Evolutionary conservation across 495 filamentous ascomycete genomes (phyloP).

Genomic region (Xanthoparmelia taractica): DNA sequence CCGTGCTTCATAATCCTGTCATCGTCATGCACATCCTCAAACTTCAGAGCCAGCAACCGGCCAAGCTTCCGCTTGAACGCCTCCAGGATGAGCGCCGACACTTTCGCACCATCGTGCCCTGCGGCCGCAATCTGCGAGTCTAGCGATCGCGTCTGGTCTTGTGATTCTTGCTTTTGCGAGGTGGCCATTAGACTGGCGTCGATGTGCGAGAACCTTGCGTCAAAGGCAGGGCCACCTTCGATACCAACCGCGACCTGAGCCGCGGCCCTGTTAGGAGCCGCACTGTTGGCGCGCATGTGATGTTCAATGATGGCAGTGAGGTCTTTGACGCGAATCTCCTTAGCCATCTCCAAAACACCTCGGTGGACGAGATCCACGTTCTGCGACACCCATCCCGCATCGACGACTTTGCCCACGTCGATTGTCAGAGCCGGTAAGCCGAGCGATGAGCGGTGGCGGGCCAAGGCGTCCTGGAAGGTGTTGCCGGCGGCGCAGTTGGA

Average conservation of each 20-base stretch:
- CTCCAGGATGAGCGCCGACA: not conserved
- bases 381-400: conserved; percentile 18
- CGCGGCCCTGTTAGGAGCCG: conserved; percentile 3
- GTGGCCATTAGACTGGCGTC: not conserved
- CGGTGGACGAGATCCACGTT: not conserved
- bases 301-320: conserved; percentile 31
- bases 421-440: conserved; percentile 27
- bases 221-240: not conserved
- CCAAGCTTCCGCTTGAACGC: conserved; percentile 16
- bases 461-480: conserved; percentile 47
- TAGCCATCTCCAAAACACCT: not conserved
- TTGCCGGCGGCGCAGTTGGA: conserved; percentile 59
- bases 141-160: not conserved
- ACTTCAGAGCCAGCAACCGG: conserved; percentile 29
- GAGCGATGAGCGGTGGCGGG: conserved; percentile 23
- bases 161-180: no score
- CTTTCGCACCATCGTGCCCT: not conserved
- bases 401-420: conserved; percentile 19
- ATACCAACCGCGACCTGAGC: conserved; percentile 10
- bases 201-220: conserved; percentile 11
- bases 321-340: conserved; percentile 19
- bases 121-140: conserved; percentile 14
- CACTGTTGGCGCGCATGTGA: conserved; percentile 27
- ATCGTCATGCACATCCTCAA: conserved; percentile 33
- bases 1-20: conserved; percentile 37